phyloP scores from a whole-genome alignment of 441 rosid genomes.

The California macrophylla region DNA sequence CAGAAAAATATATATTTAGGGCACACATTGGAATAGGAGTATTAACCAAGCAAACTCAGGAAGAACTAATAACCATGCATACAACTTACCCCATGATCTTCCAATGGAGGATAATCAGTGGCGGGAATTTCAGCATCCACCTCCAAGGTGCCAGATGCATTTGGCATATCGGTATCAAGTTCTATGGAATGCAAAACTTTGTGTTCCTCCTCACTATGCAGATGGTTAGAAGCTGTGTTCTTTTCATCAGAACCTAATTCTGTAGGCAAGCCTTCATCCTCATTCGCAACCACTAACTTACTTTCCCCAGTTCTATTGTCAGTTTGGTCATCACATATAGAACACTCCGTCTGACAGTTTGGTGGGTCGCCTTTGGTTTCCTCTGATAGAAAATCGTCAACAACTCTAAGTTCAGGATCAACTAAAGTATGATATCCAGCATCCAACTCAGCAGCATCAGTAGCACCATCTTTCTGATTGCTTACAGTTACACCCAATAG shows the following conservation, averaged over 20 bases:
- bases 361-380: conserved; percentile 35
- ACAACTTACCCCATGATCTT: conserved; percentile 45
- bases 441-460: conserved; percentile 32
- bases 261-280: conserved; percentile 24
- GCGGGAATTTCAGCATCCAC: conserved; percentile 27
- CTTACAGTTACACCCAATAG: conserved; percentile 25
- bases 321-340: conserved; percentile 31
- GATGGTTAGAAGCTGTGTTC: conserved; percentile 21
- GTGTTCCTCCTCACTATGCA: conserved; percentile 24
- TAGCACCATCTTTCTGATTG: conserved; percentile 23
- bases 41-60: conserved; percentile 6
- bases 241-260: conserved; percentile 30
- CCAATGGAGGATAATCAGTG: conserved; percentile 23
- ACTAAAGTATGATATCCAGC: conserved; percentile 22
- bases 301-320: conserved; percentile 25
- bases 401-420: conserved; percentile 34
- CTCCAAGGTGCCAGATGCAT: conserved; percentile 25
- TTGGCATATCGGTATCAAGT: conserved; percentile 22
- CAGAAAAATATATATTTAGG: not conserved
- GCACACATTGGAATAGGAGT: not conserved
- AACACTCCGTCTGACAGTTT: conserved; percentile 28
- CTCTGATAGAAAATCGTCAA: conserved; percentile 31
- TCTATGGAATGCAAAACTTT: conserved; percentile 20
- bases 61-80: not conserved
- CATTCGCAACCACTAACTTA: conserved; percentile 20